Evolutionary conservation across 2,329 filamentous ascomycete species (phyloP).

Genomic region (Massarina eburnea): DNA sequence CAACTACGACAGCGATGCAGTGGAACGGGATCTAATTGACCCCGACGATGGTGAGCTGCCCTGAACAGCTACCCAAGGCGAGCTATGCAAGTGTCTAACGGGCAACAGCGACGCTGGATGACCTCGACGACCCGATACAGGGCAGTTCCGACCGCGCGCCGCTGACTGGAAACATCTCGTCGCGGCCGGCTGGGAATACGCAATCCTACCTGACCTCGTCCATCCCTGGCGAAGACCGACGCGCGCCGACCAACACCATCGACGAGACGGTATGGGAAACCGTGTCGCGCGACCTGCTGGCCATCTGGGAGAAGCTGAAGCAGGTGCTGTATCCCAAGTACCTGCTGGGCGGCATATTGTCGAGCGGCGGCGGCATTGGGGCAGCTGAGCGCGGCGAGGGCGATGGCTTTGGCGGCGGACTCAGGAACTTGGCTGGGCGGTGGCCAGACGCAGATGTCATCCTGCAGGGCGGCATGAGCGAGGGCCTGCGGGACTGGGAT

Average conservation of each 20-base stretch:
- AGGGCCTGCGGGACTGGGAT: slow-evolving; percentile 94
- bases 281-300: slow-evolving; percentile 85
- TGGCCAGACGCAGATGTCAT: slow-evolving; percentile 70
- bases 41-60: slow-evolving; percentile 52
- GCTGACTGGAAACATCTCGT: slow-evolving; percentile 80
- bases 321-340: slow-evolving; percentile 97
- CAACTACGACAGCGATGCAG: slow-evolving; percentile 49
- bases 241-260: slow-evolving; percentile 87
- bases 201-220: slow-evolving; percentile 83
- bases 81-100: neutral
- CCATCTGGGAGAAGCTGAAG: slow-evolving; percentile 97
- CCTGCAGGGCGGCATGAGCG: slow-evolving; percentile 74
- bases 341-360: slow-evolving; percentile 70
- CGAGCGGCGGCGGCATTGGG: slow-evolving; percentile 58
- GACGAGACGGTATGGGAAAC: slow-evolving; percentile 98
- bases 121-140: slow-evolving; percentile 85
- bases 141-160: slow-evolving; percentile 72
- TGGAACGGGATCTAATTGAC: slow-evolving; percentile 55
- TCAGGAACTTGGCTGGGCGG: slow-evolving; percentile 60
- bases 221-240: slow-evolving; percentile 90
- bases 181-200: slow-evolving; percentile 59
- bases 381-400: slow-evolving; percentile 60
- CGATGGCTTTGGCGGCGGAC: slow-evolving; percentile 44
- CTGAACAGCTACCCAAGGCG: slow-evolving; percentile 10
- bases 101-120: slow-evolving; percentile 74